A percentile compares a stretch with the other conserved stretches of the same genome.
Conservation (phyloP, 352 stramenopile species). For the Phytophthora idaei region DNA sequence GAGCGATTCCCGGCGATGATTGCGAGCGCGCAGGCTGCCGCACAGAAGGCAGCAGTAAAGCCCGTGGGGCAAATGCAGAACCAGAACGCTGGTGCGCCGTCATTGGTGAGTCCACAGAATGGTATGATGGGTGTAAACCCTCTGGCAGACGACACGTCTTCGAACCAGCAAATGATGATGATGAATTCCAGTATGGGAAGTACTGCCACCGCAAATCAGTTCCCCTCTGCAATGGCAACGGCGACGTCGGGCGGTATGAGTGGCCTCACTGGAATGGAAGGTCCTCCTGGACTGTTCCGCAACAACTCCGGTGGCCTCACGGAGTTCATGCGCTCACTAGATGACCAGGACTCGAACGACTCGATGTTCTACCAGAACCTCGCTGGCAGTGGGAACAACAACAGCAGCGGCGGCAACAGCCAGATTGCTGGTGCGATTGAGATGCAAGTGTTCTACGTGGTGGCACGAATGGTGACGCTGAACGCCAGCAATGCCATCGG, state of each 20-base stretch:
- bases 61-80: constrained; percentile 39
- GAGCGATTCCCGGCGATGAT: constrained; percentile 74
- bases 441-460: constrained; percentile 82
- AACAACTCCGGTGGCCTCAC: constrained; percentile 77
- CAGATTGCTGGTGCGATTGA: constrained; percentile 78
- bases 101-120: constrained; percentile 60
- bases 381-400: constrained; percentile 27
- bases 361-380: constrained; percentile 75
- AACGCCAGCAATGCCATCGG: constrained; percentile 74
- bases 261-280: constrained; percentile 64
- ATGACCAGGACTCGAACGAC: constrained; percentile 69
- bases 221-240: constrained; percentile 41
- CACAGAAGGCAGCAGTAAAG: constrained; percentile 54
- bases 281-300: constrained; percentile 71
- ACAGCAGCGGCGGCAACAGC: constrained; percentile 37
- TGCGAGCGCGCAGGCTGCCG: constrained; percentile 48
- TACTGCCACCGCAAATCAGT: constrained; percentile 50
- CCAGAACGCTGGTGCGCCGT: constrained; percentile 26
- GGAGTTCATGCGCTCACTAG: constrained; percentile 81
- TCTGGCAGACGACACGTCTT: constrained; percentile 40
- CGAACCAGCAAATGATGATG: constrained; percentile 63
- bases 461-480: constrained; percentile 78
- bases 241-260: constrained; percentile 53
- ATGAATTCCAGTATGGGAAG: constrained; percentile 67
- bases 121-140: constrained; percentile 36